Evolutionary conservation across 2,329 filamentous ascomycete species (phyloP).

Genomic region (Dendrostoma leiphaemia): DNA sequence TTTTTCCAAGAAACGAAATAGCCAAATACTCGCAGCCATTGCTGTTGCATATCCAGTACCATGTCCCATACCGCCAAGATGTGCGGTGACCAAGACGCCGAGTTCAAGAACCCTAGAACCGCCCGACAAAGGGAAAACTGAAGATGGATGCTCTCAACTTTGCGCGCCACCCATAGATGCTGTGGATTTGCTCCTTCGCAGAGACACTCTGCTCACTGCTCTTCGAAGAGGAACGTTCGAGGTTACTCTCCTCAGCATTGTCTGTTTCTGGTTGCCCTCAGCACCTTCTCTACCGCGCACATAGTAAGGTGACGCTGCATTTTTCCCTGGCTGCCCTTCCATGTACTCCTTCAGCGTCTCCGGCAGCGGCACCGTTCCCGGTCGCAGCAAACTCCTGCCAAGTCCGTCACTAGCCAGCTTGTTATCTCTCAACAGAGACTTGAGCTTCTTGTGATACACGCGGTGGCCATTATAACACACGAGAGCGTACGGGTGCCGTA

Average conservation of each 20-base stretch:
- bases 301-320: slow-evolving; percentile 4
- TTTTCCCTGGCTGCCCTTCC: neutral
- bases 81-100: neutral
- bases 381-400: slow-evolving; percentile 1
- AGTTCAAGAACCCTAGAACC: neutral
- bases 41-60: no score
- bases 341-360: slow-evolving; percentile 8
- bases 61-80: neutral
- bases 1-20: no score
- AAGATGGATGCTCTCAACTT: neutral
- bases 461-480: slow-evolving; percentile 11
- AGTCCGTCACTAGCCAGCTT: slow-evolving; percentile 1
- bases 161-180: neutral
- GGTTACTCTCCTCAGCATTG: slow-evolving; percentile 3
- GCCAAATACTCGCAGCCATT: no score
- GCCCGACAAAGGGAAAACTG: no score
- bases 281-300: neutral
- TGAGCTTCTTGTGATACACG: slow-evolving; percentile 15
- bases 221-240: slow-evolving; percentile 5
- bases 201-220: slow-evolving; percentile 7
- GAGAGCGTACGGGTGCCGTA: slow-evolving; percentile 5
- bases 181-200: slow-evolving; percentile 4
- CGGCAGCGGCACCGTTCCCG: slow-evolving; percentile 4
- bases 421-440: slow-evolving; percentile 4
- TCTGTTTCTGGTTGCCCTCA: neutral